These are phyloP conservation scores for Iris macrosiphon DNA, from an alignment of 106 monocot species.

Conservation along the genomic window DNA sequence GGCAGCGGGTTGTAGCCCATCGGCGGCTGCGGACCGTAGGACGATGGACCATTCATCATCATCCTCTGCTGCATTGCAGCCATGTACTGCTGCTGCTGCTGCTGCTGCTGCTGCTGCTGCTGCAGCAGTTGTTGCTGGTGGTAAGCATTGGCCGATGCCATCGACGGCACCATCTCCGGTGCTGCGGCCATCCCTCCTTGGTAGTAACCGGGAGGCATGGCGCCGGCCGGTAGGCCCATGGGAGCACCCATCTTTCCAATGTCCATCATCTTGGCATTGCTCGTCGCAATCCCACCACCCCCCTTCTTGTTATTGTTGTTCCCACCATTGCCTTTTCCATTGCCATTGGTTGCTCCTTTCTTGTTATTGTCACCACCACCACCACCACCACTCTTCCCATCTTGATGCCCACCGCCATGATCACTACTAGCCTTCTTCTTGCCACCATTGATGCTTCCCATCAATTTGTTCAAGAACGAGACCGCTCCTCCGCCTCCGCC, in stretches of 20 bases:
- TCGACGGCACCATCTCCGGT: too few species aligned
- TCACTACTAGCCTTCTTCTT: conserved; percentile 22
- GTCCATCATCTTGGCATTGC: conserved; percentile 1
- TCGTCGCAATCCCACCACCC: conserved; percentile 12
- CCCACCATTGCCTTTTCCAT: background rate
- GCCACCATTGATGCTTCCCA: too few species aligned
- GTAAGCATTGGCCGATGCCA: background rate
- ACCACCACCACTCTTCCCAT: conserved; percentile 2
- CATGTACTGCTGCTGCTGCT: too few species aligned
- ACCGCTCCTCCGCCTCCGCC: too few species aligned
- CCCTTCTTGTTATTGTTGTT: conserved; percentile 15
- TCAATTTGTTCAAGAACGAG: too few species aligned
- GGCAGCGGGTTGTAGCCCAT: too few species aligned
- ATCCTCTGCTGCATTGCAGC: too few species aligned
- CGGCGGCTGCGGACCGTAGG: conserved; percentile 2
- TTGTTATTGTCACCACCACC: background rate
- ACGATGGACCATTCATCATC: too few species aligned
- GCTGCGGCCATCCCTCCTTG: conserved; percentile 2
- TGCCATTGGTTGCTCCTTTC: too few species aligned
- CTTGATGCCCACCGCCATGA: conserved; percentile 6
- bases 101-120: too few species aligned
- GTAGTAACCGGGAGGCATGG: conserved; percentile 18
- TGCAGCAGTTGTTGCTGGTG: too few species aligned
- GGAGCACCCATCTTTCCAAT: too few species aligned
- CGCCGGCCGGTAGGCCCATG: conserved; percentile 22